Evolutionary conservation across 176 grass and related monocot species (phyloP).

Genomic region (Aegilops speltoides): DNA sequence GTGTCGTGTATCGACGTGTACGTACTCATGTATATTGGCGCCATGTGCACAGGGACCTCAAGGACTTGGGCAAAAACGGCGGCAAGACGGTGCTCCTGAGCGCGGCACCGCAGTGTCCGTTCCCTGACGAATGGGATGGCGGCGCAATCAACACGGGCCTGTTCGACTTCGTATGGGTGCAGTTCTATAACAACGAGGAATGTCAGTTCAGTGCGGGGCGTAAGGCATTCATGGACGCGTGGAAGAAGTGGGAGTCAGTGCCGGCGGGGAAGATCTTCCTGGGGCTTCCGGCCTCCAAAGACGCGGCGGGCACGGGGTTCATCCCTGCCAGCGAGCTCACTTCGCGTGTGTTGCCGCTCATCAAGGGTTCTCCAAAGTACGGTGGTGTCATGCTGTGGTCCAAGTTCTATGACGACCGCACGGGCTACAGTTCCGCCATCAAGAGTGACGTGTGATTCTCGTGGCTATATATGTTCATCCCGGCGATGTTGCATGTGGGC

Average conservation of each 20-base stretch:
- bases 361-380: slow-evolving; percentile 53
- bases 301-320: slow-evolving; percentile 45
- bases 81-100: slow-evolving; percentile 50
- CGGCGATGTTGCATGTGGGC: too few relatives aligned
- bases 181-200: slow-evolving; percentile 72
- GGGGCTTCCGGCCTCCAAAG: slow-evolving; percentile 52
- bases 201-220: slow-evolving; percentile 45
- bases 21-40: too few relatives aligned
- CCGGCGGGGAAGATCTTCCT: slow-evolving; percentile 56
- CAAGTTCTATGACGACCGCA: slow-evolving; percentile 63
- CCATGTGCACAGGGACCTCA: slow-evolving; percentile 32
- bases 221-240: slow-evolving; percentile 45
- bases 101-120: slow-evolving; percentile 81
- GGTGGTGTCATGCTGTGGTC: slow-evolving; percentile 79
- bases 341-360: slow-evolving; percentile 51
- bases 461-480: background rate
- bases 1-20: background rate
- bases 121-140: slow-evolving; percentile 51
- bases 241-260: slow-evolving; percentile 67
- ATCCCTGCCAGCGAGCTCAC: slow-evolving; percentile 50
- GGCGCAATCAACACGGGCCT: slow-evolving; percentile 49
- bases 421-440: slow-evolving; percentile 52
- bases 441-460: slow-evolving; percentile 41
- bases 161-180: slow-evolving; percentile 76
- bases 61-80: slow-evolving; percentile 37